phyloP scores from a whole-genome alignment of 2,329 filamentous ascomycete species.

The Cladosporium halotolerans region DNA sequence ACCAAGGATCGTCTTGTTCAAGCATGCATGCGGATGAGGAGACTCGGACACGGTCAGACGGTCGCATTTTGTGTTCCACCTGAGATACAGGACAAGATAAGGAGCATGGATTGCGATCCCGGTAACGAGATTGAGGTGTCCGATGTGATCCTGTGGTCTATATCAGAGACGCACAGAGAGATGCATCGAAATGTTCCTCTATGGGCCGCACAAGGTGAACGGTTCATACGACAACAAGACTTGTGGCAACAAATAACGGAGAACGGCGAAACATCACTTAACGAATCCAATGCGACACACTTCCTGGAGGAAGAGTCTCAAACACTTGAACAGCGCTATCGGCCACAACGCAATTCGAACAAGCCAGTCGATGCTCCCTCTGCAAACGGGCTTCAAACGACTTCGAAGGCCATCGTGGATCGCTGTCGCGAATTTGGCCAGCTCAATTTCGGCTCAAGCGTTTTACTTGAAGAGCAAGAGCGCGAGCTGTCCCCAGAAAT shows the following conservation, averaged over 20 bases:
- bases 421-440: conserved; percentile 17
- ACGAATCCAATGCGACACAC: conserved; percentile 28
- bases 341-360: background rate
- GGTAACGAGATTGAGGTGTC: conserved; percentile 43
- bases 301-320: conserved; percentile 54
- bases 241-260: conserved; percentile 29
- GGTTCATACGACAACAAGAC: conserved; percentile 40
- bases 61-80: conserved; percentile 54
- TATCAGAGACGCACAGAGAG: conserved; percentile 51
- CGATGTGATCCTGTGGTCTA: conserved; percentile 56
- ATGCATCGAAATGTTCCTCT: conserved; percentile 47
- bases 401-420: conserved; percentile 15
- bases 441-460: conserved; percentile 21
- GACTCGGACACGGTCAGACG: conserved; percentile 60
- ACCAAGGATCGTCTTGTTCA: conserved; percentile 66
- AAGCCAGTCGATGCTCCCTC: background rate
- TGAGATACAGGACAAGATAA: conserved; percentile 55
- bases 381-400: background rate
- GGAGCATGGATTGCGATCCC: conserved; percentile 1
- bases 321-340: conserved; percentile 48
- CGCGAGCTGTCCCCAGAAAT: conserved; percentile 60
- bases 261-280: conserved; percentile 12
- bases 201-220: conserved; percentile 56
- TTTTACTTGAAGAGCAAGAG: conserved; percentile 61
- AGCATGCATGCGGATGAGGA: conserved; percentile 67